These are phyloP conservation scores for Epichloe elymi DNA, from an alignment of 2,329 filamentous ascomycete species.

Conservation along the genomic window DNA sequence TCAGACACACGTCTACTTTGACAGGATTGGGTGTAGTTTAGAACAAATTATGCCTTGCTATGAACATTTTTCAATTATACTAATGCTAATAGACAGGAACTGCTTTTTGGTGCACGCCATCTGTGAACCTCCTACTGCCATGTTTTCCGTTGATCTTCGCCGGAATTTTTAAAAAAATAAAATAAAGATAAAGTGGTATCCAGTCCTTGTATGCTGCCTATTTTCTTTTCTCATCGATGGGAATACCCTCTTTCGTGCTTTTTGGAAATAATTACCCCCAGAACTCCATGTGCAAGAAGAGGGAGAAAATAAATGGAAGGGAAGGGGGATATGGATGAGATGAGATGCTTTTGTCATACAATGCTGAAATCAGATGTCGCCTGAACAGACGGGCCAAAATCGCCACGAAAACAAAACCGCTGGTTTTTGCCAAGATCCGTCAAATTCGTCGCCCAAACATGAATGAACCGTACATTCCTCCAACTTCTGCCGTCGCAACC, in stretches of 20 bases:
- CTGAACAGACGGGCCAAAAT: not conserved
- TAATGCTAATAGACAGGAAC: not conserved
- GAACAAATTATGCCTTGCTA: too few species aligned
- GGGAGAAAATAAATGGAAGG: not conserved
- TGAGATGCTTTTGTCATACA: slow-evolving; percentile 11
- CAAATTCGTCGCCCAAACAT: slow-evolving; percentile 49
- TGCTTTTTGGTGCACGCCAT: not conserved
- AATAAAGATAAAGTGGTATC: slow-evolving; percentile 2
- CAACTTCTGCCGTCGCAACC: slow-evolving; percentile 81
- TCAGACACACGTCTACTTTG: too few species aligned
- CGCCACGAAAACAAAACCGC: not conserved
- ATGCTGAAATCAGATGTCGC: not conserved
- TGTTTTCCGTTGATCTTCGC: not conserved
- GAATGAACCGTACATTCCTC: slow-evolving; percentile 75
- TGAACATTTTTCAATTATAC: not conserved
- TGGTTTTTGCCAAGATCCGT: slow-evolving; percentile 7
- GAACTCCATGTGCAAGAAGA: slow-evolving; percentile 7
- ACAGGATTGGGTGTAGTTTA: too few species aligned
- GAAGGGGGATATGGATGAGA: slow-evolving; percentile 1
- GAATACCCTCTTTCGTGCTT: not conserved
- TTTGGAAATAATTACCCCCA: not conserved
- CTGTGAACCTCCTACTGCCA: not conserved
- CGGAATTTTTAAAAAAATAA: not conserved
- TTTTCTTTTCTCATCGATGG: not conserved
- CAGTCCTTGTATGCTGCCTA: not conserved